phyloP scores from a whole-genome alignment of 306 rosid genomes.

The Ziziphus jujuba region DNA sequence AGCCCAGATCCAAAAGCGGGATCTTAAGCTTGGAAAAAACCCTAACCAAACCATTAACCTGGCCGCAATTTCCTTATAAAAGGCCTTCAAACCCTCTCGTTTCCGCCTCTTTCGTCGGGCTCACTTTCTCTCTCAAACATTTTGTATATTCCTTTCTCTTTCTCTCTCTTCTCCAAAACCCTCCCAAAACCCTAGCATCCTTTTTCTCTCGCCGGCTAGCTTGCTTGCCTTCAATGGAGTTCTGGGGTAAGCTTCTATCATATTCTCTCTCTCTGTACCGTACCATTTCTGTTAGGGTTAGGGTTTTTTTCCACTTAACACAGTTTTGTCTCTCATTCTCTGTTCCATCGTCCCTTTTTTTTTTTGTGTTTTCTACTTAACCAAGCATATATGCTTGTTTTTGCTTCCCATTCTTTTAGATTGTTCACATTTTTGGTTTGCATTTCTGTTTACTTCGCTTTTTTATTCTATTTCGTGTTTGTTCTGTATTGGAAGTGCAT shows the following conservation, averaged over 20 bases:
- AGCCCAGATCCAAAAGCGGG: too few species aligned
- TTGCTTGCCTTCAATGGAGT: slow-evolving; percentile 53
- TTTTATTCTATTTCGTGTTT: too few species aligned
- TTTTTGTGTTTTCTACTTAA: too few species aligned
- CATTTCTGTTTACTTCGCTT: too few species aligned
- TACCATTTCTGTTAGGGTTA: neutral
- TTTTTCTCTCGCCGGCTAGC: neutral
- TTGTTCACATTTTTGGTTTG: too few species aligned
- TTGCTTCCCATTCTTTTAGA: too few species aligned
- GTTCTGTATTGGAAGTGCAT: too few species aligned
- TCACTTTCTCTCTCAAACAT: neutral
- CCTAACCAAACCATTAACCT: slow-evolving; percentile 29
- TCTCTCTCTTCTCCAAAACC: slow-evolving; percentile 18
- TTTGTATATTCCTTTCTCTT: neutral
- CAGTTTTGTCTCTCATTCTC: neutral
- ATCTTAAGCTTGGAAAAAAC: slow-evolving; percentile 14
- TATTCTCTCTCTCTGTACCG: neutral
- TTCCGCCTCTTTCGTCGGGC: neutral
- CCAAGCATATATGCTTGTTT: too few species aligned
- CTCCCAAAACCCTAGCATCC: slow-evolving; percentile 30
- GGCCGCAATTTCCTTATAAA: slow-evolving; percentile 34
- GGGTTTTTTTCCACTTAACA: too few species aligned
- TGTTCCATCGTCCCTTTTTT: too few species aligned
- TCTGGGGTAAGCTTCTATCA: slow-evolving; percentile 65
- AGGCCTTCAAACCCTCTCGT: neutral